Evolutionary conservation across 2,329 filamentous ascomycete genomes (phyloP).

Genomic region (Fusarium sp.): DNA sequence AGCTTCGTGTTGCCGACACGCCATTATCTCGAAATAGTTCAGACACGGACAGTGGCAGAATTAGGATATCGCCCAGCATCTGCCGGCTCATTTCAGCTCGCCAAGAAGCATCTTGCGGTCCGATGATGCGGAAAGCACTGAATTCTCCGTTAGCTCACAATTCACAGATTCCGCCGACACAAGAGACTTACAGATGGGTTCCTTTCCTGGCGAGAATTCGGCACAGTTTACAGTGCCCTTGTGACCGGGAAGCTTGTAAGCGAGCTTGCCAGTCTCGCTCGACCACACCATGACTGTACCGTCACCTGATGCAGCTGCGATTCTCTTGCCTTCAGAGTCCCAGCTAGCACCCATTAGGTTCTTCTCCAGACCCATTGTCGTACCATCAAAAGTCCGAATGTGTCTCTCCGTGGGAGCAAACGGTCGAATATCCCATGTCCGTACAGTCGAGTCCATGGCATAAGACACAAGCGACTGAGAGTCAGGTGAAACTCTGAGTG

Average conservation of each 20-base stretch:
- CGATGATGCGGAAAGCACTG: constrained; percentile 91
- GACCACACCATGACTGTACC: constrained; percentile 95
- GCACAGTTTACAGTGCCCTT: constrained; percentile 96
- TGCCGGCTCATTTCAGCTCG: constrained; percentile 69
- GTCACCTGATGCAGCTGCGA: constrained; percentile 90
- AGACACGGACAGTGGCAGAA: constrained; percentile 9
- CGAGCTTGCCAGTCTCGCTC: constrained; percentile 83
- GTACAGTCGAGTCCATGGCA: constrained; percentile 91
- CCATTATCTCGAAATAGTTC: constrained; percentile 7
- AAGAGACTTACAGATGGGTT: constrained; percentile 81
- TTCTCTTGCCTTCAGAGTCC: constrained; percentile 86
- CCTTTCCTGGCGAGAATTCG: constrained; percentile 85
- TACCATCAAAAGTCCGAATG: constrained; percentile 92
- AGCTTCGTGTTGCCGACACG: neutral
- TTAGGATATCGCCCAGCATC: constrained; percentile 53
- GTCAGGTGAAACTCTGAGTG: constrained; percentile 91
- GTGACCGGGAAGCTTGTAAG: constrained; percentile 96
- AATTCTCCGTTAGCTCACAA: constrained; percentile 50
- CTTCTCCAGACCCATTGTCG: constrained; percentile 86
- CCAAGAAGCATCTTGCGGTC: constrained; percentile 87
- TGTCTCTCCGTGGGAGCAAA: constrained; percentile 91
- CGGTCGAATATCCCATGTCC: constrained; percentile 95
- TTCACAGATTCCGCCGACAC: neutral
- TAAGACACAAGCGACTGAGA: constrained; percentile 91
- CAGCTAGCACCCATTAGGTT: constrained; percentile 92